These are phyloP conservation scores for Albizia julibrissin DNA, from an alignment of 306 rosid species.

Conservation along the genomic window DNA sequence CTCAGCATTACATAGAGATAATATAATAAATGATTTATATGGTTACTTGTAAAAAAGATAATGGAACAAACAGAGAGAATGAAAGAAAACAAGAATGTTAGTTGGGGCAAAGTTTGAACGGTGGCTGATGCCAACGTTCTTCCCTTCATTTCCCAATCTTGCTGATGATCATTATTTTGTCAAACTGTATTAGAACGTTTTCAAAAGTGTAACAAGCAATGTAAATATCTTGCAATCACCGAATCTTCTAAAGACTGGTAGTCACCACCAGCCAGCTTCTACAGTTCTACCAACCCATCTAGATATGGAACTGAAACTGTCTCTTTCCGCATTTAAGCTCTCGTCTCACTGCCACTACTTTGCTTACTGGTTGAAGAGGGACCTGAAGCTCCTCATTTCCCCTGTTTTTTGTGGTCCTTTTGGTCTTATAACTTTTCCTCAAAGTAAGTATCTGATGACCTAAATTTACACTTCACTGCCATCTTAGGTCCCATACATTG, in stretches of 20 bases:
- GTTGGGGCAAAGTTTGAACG: slow-evolving; percentile 50
- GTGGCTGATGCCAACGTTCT: slow-evolving; percentile 49
- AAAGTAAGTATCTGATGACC: slow-evolving; percentile 35
- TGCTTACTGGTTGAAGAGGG: background rate
- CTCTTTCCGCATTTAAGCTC: slow-evolving; percentile 10
- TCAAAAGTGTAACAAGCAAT: slow-evolving; percentile 31
- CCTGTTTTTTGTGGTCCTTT: background rate
- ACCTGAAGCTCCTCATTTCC: slow-evolving; percentile 13
- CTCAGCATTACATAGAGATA: too few species aligned
- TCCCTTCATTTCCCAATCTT: background rate
- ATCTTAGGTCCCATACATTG: background rate
- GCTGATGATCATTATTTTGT: background rate
- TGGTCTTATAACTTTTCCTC: background rate
- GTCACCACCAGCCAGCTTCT: slow-evolving; percentile 51
- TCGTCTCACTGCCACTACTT: slow-evolving; percentile 8
- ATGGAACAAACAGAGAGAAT: too few species aligned
- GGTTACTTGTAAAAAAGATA: too few species aligned
- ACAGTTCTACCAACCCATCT: slow-evolving; percentile 31
- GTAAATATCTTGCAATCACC: slow-evolving; percentile 21
- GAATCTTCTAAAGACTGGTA: slow-evolving; percentile 30
- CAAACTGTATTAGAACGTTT: background rate
- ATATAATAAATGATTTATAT: too few species aligned
- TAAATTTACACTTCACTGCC: background rate
- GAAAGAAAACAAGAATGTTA: background rate
- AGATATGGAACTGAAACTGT: slow-evolving; percentile 11